Evolutionary conservation across 768 basidiomycete species (phyloP), one percentile per base, ranked within the genome.

Genomic region (Boletellus emodensis): DNA sequence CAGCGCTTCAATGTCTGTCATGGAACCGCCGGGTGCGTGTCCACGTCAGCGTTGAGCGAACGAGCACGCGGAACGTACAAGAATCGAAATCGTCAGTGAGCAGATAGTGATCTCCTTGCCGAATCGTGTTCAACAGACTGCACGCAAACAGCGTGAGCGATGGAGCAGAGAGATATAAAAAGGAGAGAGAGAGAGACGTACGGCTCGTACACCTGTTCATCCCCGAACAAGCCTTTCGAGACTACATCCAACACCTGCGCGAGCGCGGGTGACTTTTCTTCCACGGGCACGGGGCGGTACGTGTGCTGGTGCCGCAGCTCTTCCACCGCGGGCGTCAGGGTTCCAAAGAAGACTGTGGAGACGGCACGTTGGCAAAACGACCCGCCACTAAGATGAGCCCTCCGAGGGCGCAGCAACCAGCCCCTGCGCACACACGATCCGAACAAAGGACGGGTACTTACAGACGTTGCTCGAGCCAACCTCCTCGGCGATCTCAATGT

Each of bases 401-500:
- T 26, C 3, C 14, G 10, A 41, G 15, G 8, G 15, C 0, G 28
- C n/a, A 38, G 7, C 2, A 28, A 9, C 28, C 36, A n/a, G n/a
- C 15, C 14, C 10, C 17, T 6, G 3, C 37, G 17, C 17, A 17
- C 41, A 26, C 2, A 26, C 15, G 11, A 13, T 4, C 22, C 42
- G 28, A 17, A n/a, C 18, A 22, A 36, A 33, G 46, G 51, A 52
- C 33, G 7, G 52, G 51, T 66, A 87, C 83, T 76, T 67, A 89
- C 90, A 93, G 61, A 94, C 92, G 66, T 95, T 91, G 61, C 80
- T 83, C 63, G 93, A 90, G 28, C 94, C 95, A 41, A 93, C 86
- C 66, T 96, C 94, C 62, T 97, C 92, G 4, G 91, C 94, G 57
- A 98, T 97, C 73, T 97, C 94, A 52, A 93, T 92, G 61, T 92